Evolutionary conservation across 768 basidiomycete species (phyloP).

Genomic region (Macrolepiota fuliginosa): DNA sequence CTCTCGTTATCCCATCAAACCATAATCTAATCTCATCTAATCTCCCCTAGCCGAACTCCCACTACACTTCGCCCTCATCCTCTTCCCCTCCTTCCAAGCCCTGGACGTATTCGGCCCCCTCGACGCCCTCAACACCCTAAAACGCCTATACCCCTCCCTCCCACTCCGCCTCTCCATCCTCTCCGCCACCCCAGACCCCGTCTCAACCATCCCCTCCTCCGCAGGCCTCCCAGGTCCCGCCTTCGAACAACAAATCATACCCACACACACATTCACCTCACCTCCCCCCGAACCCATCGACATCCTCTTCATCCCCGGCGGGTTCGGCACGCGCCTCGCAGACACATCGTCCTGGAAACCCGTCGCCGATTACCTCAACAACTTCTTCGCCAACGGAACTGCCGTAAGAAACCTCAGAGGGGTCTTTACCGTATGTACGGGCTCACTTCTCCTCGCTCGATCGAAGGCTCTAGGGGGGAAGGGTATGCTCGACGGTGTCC

Average conservation of each 20-base stretch:
- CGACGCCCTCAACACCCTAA: conserved; percentile 30
- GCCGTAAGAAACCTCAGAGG: conserved; percentile 10
- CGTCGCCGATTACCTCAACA: conserved; percentile 29
- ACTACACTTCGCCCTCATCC: conserved; percentile 25
- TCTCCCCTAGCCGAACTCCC: conserved; percentile 19
- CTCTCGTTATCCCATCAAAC: background rate
- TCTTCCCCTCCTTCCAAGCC: conserved; percentile 32
- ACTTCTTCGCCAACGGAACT: background rate
- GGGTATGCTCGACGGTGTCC: conserved; percentile 36
- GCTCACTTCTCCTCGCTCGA: conserved; percentile 34
- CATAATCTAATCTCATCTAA: background rate
- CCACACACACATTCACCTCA: conserved; percentile 33
- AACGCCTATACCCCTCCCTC: conserved; percentile 21
- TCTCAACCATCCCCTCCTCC: conserved; percentile 25
- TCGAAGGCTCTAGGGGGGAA: conserved; percentile 15
- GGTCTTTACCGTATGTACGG: conserved; percentile 41
- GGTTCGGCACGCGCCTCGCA: conserved; percentile 25
- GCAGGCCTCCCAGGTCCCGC: conserved; percentile 12
- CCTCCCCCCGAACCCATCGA: conserved; percentile 23
- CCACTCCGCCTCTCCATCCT: conserved; percentile 26
- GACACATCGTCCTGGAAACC: conserved; percentile 25
- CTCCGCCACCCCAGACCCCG: conserved; percentile 28
- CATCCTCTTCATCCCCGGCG: conserved; percentile 31
- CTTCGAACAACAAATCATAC: conserved; percentile 32
- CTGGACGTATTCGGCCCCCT: conserved; percentile 34